Conservation (phyloP, 108 stramenopile species). For the Cyclotella baltica region DNA sequence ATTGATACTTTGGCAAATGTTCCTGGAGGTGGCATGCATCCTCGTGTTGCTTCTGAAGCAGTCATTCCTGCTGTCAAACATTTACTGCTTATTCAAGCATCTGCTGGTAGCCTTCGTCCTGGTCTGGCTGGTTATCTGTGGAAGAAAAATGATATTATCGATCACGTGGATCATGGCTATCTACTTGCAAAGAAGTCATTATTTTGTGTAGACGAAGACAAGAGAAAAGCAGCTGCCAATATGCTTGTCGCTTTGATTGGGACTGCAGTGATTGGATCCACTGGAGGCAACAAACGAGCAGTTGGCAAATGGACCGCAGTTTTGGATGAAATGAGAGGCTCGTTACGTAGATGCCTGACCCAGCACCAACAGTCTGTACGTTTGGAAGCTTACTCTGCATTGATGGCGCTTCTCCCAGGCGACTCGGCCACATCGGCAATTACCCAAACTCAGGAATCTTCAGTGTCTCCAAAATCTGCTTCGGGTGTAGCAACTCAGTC, state of each 20-base stretch:
- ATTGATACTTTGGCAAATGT: constrained; percentile 50
- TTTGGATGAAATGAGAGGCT: constrained; percentile 49
- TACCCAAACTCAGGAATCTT: constrained; percentile 40
- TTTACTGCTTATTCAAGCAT: constrained; percentile 38
- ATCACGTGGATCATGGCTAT: constrained; percentile 58
- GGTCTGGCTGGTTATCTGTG: constrained; percentile 40
- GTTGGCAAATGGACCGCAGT: constrained; percentile 14
- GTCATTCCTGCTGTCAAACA: constrained; percentile 42
- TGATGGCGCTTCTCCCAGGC: constrained; percentile 37
- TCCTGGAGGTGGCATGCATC: constrained; percentile 53
- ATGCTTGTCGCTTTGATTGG: constrained; percentile 42
- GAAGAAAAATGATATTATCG: constrained; percentile 48
- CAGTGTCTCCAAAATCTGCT: constrained; percentile 23
- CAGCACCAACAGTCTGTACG: constrained; percentile 52
- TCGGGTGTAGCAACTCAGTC: constrained; percentile 7
- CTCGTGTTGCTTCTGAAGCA: constrained; percentile 36
- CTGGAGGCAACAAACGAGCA: constrained; percentile 6
- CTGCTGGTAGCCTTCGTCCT: constrained; percentile 12
- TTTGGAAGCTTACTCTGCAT: constrained; percentile 45
- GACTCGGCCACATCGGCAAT: not conserved
- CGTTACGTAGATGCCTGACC: constrained; percentile 49
- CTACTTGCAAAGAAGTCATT: constrained; percentile 57
- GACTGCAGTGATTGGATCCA: constrained; percentile 38
- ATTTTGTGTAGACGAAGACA: constrained; percentile 52
- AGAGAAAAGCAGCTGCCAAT: constrained; percentile 47